phyloP scores from a whole-genome alignment of 176 grass and related monocot genomes.

The Hordeum marinum region DNA sequence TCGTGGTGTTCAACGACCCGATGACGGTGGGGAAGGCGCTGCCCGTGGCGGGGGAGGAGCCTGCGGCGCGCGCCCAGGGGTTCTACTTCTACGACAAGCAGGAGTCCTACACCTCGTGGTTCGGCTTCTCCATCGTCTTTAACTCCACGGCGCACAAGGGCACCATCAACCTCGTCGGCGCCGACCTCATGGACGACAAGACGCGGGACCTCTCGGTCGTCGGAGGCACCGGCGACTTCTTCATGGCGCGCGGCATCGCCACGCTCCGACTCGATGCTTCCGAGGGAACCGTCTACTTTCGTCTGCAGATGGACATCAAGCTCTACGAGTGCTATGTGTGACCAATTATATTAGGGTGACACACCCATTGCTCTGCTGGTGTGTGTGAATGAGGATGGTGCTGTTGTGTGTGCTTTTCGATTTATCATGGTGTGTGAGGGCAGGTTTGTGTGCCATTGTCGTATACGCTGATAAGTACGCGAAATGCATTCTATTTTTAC shows the following conservation, averaged over 20 bases:
- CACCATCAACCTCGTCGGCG: background rate
- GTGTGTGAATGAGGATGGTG: no score
- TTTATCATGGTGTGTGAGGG: background rate
- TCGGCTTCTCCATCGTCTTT: background rate
- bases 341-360: no score
- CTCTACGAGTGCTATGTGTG: background rate
- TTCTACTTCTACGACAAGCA: background rate
- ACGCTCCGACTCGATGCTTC: background rate
- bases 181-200: background rate
- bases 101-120: background rate
- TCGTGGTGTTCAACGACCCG: background rate
- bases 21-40: background rate
- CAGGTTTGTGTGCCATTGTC: background rate
- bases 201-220: slow-evolving; percentile 27
- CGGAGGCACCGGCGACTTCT: slow-evolving; percentile 40
- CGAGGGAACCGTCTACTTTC: background rate
- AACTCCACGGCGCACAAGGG: background rate
- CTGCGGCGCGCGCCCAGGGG: background rate
- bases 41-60: background rate
- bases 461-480: background rate
- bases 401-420: background rate
- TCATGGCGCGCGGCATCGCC: slow-evolving; percentile 41
- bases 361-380: no score
- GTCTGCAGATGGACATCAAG: background rate
- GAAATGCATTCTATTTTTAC: background rate